A percentile compares a stretch with the other conserved stretches of the same genome.
These are phyloP conservation scores for Xerocomellus amylosporus DNA, from an alignment of 768 basidiomycete species.

Conservation along the genomic window DNA sequence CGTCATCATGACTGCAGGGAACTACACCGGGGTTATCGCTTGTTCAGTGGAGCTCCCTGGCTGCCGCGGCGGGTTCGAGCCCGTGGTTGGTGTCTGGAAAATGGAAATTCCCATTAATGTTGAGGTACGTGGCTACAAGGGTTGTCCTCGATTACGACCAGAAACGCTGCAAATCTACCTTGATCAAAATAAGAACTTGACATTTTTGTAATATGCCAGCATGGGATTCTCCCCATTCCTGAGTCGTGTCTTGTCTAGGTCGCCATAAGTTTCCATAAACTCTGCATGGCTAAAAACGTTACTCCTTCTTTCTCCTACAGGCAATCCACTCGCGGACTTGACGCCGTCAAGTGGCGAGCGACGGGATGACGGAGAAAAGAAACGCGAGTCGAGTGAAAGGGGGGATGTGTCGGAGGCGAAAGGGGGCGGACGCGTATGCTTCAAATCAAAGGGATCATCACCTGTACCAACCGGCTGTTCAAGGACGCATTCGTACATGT, in stretches of 20 bases:
- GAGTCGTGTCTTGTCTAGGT: constrained; percentile 65
- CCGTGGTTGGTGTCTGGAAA: neutral
- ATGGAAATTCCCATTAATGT: neutral
- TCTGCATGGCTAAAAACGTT: constrained; percentile 85
- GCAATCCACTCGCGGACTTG: constrained; percentile 68
- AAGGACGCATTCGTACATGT: constrained; percentile 87
- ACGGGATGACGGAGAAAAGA: constrained; percentile 61
- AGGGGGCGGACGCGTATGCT: constrained; percentile 47
- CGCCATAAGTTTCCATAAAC: constrained; percentile 84
- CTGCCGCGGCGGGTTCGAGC: neutral
- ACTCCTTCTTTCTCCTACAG: constrained; percentile 78
- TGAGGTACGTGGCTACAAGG: neutral
- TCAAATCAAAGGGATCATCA: constrained; percentile 19
- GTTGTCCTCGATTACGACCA: neutral
- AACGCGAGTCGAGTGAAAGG: constrained; percentile 54
- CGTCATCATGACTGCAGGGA: neutral
- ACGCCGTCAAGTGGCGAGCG: constrained; percentile 69
- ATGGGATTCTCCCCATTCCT: constrained; percentile 86
- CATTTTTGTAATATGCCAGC: constrained; percentile 88
- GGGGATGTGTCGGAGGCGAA: constrained; percentile 49
- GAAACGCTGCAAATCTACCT: neutral
- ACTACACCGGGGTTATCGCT: neutral
- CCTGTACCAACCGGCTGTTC: constrained; percentile 46
- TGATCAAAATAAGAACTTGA: constrained; percentile 81
- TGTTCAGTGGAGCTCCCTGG: neutral